Base-by-base conservation (phyloP, 441 rosid species). In the Brassica hybrid region DNA sequence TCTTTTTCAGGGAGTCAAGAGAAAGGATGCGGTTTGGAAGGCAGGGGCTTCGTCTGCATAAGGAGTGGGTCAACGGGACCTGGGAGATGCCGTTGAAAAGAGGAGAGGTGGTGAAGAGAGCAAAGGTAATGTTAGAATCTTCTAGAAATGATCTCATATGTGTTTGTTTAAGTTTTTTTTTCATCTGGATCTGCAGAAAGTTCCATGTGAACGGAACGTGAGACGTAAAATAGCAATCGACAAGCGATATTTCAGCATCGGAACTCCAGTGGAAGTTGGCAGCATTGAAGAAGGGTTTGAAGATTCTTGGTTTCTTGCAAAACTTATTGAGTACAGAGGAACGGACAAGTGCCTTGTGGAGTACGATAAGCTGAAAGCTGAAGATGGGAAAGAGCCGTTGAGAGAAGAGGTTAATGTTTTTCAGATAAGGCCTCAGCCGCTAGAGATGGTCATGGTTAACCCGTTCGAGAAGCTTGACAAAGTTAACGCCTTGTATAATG, bases 291-390 rank as follows among this genome's bases (percentile, higher is more conserved):
- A 95, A 27, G 99, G 98, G 30, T 85, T 90, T 74, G 79, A 89
- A 78, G 98, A 92, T 82, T 96, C 98, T 72, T 91, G 94, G 96
- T 95, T 93, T 82, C 75, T 77, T 7, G 97, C 89, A 58, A 89
- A 83, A 62, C 74, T 90, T 71, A 77, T 87, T 30, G 84, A 88
- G 77, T 67, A 73, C 58, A 45, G 76, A 34, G 88, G 87, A 38
- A 77, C 73, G 8, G 83, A 73, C 48, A 87, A 77, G 83, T 91
- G 87, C 76, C 76, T 91, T 41, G 16, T 93, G 12, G 85, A 91
- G 82, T 93, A 93, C 52, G 82, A 87, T 60, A 75, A 65, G 71
- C 71, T 95, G 76, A 87, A 91, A 85, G 88, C 85, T 17, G 97
- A 91, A 23, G 96, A 91, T 71, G 94, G 88, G 71, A 86, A 83